Base-by-base conservation (phyloP, 257 asterid species). In the Solanum ossicruentum region DNA sequence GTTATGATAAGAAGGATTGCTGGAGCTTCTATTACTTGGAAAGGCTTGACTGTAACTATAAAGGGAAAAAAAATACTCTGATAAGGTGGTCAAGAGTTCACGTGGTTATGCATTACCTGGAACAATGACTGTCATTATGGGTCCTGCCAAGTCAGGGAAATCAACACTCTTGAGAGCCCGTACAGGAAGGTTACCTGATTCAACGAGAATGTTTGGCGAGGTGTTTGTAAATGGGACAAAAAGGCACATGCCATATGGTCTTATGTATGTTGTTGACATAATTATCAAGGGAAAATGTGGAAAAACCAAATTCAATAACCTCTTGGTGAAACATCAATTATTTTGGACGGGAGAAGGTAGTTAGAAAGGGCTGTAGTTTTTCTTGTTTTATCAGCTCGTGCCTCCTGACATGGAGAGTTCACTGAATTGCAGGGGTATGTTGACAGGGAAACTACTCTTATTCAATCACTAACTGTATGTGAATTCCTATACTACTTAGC, bases 401-500 rank as follows among this genome's bases (percentile, higher is more conserved):
- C n/a, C n/a, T n/a, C n/a, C n/a, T n/a, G n/a, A n/a, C n/a, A n/a
- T n/a, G n/a, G n/a, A n/a, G n/a, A n/a, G n/a, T n/a, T n/a, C n/a
- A 72, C 9, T 47, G 12, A 83, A 86, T 85, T 57, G 57, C 92
- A 96, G 99, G 99, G 99, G 82, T 97, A 84, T 86, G 98, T 95
- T 69, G 96, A 94, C 56, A 92, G 99, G 89, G 98, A 97, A 88
- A 95, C 96, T 73, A 85, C 96, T 28, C 94, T 97, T 84, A 93
- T 97, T 66, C 98, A 94, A 87, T 95, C 99, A 63, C 87, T 97
- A 89, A 93, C 99, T 12, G 98, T 97, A 86, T 98, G 98, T 20
- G 99, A 97, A 90, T 95, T 93, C 93, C 98, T 97, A 79, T 92
- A 95, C 92, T 95, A 97, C 90, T 95, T 98, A 66, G 97, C 98